Conservation (phyloP, 768 basidiomycete species). For the Boletus pseudopeckii region DNA sequence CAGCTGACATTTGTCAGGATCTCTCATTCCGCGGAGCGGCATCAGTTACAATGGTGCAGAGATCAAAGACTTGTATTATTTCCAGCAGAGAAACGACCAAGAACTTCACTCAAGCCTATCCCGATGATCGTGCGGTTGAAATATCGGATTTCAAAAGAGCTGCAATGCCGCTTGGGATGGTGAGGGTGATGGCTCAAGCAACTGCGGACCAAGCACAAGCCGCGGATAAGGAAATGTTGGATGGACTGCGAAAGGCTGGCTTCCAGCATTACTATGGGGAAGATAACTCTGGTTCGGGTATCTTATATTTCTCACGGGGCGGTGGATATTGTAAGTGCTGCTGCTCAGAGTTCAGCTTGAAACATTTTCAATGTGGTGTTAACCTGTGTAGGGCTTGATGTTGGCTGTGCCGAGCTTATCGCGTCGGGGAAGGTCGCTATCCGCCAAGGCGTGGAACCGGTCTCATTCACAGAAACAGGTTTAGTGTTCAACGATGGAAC, state of each 20-base stretch:
- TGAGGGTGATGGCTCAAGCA: neutral
- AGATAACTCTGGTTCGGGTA: neutral
- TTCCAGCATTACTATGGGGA: neutral
- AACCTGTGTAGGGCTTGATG: constrained; percentile 1
- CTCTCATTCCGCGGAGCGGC: constrained; percentile 2
- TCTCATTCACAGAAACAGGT: constrained; percentile 1
- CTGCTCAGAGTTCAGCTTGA: neutral
- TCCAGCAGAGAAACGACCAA: neutral
- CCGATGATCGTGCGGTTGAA: neutral
- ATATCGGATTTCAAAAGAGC: constrained; percentile 7
- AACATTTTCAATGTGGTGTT: neutral
- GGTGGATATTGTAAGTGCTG: constrained; percentile 2
- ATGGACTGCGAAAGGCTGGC: constrained; percentile 1
- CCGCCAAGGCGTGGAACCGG: constrained; percentile 1
- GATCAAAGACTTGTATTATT: constrained; percentile 3
- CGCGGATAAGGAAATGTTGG: constrained; percentile 2
- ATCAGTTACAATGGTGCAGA: constrained; percentile 5
- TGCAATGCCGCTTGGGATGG: neutral
- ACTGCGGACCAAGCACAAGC: neutral
- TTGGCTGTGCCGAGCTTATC: constrained; percentile 4
- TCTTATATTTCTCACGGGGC: constrained; percentile 3
- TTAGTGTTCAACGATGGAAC: neutral
- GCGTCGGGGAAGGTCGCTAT: neutral
- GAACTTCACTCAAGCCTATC: neutral
- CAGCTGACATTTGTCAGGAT: constrained; percentile 6